Evolutionary conservation across 169 alveolate species (phyloP), one percentile per base, ranked within the genome.

Genomic region (Cryptosporidium canis): DNA sequence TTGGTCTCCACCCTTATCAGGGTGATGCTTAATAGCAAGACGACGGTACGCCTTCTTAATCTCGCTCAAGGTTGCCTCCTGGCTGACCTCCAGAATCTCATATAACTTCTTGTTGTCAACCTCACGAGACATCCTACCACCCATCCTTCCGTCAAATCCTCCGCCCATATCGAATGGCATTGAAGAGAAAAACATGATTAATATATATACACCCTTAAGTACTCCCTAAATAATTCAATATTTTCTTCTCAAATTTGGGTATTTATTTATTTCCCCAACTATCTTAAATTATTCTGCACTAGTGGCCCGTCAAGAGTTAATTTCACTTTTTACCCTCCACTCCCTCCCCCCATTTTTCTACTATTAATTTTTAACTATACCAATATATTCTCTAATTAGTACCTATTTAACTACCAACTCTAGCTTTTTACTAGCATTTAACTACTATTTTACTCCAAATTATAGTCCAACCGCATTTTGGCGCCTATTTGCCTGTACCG

Each of bases 1-100:
- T 8, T 98, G 99, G 92, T 97, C 99, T 44, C 99, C 99, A 21
- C 99, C 99, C 93, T 98, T 98, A 92, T 97, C 99, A 21, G 99
- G 99, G 91, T 98, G 99, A 92, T 95, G 98, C 85, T 94, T 97
- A 21, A 96, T 94, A 12, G 99, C 99, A 31, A 96, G 93, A 90
- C 96, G 96, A 51, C 98, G 92, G 94, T 94, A 98, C 4, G 99
- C 98, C 94, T 97, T 97, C 87, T 97, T 97, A 55, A 98, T 96
- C 27, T 97, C 99, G 70, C 95, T 93, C 9, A 93, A 90, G 43
- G 97, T 90, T 45, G 97, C 95, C 45, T 91, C 95, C 84, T 93
- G 95, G 43, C 93, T 92, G 44, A 96, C 83, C 44, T 93, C 97
- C 41, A 96, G 92, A 31, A 85, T 83, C 47, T 95, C 96, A 82